phyloP scores from a whole-genome alignment of 306 rosid species.

The Begonia loranthoides region DNA sequence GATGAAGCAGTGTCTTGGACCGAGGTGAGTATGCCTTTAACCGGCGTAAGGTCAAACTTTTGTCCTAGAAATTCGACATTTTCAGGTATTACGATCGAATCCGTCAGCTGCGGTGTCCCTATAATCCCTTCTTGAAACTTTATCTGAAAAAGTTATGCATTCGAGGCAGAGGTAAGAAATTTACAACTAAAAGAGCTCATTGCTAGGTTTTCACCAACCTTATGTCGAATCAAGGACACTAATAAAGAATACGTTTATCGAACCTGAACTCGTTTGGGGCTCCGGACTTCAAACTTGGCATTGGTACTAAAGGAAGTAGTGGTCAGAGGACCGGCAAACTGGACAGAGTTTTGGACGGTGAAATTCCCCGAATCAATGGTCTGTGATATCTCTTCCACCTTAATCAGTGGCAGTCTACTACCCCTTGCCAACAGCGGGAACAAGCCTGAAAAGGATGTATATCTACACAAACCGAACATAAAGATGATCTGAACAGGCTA shows the following conservation, averaged over 20 bases:
- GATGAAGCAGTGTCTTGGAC: constrained; percentile 72
- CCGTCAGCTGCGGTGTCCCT: constrained; percentile 87
- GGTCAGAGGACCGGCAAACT: constrained; percentile 62
- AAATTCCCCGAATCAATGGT: constrained; percentile 55
- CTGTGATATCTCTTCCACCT: constrained; percentile 84
- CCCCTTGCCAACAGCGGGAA: constrained; percentile 70
- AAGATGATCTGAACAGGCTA: too few species aligned
- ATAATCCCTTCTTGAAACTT: constrained; percentile 78
- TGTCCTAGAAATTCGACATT: constrained; percentile 78
- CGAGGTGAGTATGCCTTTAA: constrained; percentile 57
- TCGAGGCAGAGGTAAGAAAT: background rate
- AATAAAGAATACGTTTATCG: background rate
- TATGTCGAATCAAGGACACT: too few species aligned
- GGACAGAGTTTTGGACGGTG: constrained; percentile 74
- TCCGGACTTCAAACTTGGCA: constrained; percentile 70
- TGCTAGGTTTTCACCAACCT: background rate
- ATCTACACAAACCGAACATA: constrained; percentile 25
- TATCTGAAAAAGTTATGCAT: constrained; percentile 25
- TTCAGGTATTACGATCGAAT: constrained; percentile 77
- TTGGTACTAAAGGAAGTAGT: constrained; percentile 79
- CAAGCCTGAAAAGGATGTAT: constrained; percentile 72
- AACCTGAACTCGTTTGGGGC: constrained; percentile 87
- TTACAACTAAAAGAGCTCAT: background rate
- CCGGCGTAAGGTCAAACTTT: constrained; percentile 59
- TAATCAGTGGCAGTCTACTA: constrained; percentile 37